Percentiles rank a stretch among this genome's conserved stretches.
Conservation (phyloP, 2,329 filamentous ascomycete species). For the Sarocladiaceae sp. region DNA sequence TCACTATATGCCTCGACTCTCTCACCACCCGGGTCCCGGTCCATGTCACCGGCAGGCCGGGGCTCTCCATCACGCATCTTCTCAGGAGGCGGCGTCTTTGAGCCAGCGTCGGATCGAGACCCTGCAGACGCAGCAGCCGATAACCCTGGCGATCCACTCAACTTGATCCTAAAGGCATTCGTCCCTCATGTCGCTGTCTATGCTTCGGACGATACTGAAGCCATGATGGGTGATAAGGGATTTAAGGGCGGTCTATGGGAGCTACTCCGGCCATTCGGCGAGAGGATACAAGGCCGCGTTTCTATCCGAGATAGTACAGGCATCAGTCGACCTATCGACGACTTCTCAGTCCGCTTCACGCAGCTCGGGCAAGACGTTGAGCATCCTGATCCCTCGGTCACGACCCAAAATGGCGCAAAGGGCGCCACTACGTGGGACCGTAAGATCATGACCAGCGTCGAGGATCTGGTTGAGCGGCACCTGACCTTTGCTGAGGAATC, state of each 20-base stretch:
- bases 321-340: slow-evolving; percentile 74
- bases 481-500: slow-evolving; percentile 67
- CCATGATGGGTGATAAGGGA: slow-evolving; percentile 75
- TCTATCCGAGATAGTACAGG: slow-evolving; percentile 87
- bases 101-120: slow-evolving; percentile 35
- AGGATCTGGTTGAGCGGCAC: slow-evolving; percentile 74
- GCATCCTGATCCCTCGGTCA: slow-evolving; percentile 32
- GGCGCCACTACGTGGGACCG: slow-evolving; percentile 23
- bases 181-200: slow-evolving; percentile 84
- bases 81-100: slow-evolving; percentile 54
- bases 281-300: slow-evolving; percentile 79
- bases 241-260: slow-evolving; percentile 77
- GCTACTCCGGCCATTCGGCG: slow-evolving; percentile 83
- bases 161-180: slow-evolving; percentile 74
- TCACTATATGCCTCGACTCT: slow-evolving; percentile 60
- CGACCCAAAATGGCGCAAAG: slow-evolving; percentile 34
- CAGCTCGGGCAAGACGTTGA: slow-evolving; percentile 57
- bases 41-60: slow-evolving; percentile 59
- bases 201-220: slow-evolving; percentile 79
- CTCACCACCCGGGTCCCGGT: slow-evolving; percentile 61
- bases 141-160: slow-evolving; percentile 48
- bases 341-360: slow-evolving; percentile 84
- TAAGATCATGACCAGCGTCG: slow-evolving; percentile 55
- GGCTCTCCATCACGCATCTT: slow-evolving; percentile 50
- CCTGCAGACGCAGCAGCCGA: slow-evolving; percentile 38